Evolutionary conservation across 768 basidiomycete genomes (phyloP), one percentile per base, ranked within the genome.

Genomic region (Agrocybe praecox): DNA sequence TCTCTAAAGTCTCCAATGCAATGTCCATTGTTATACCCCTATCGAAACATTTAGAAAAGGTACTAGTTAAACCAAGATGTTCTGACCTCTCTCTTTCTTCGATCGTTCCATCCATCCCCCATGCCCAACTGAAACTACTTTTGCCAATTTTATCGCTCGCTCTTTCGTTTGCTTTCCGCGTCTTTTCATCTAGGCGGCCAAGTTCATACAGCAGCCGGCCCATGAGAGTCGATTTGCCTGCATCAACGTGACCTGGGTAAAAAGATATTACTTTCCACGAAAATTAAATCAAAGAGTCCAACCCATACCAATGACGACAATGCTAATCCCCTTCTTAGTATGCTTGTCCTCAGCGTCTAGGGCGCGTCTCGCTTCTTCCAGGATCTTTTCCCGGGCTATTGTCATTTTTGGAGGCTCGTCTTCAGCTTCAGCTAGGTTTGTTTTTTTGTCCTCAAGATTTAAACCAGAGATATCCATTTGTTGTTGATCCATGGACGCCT

Each of bases 11-110:
- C 65, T 95, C 90, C 51, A 88, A 79, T 2, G 95, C 96, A 54
- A 99, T 90, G 67, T 98, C 97, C 88, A 98, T 98, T 0, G 97
- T 99, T 44, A 99, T 92, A 33, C 97, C 97, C 68, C 96, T 98
- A 22, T 52, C 62, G 7, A 55, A 42, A 29, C 24, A 32, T 49
- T 62, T 7, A 36, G 12, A 1, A 17, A 2, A 22, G 11, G 32
- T 22, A 18, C 32, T 33, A 19, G 26, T 34, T 55, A 48, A 58
- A 47, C 52, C 18, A 29, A 49, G 23, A 11, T 26, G 9, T 29
- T 65, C 79, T 60, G 49, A 96, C 96, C 97, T 80, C 73, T 94
- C 92, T 55, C 97, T 78, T 74, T 99, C 97, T 74, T 98, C 97
- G 0, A 81, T 78, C 2, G 94, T 89, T 4, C 94, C 96, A 68